Evolutionary conservation across 805 yeast genomes (phyloP).

Genomic region (Candida alai): DNA sequence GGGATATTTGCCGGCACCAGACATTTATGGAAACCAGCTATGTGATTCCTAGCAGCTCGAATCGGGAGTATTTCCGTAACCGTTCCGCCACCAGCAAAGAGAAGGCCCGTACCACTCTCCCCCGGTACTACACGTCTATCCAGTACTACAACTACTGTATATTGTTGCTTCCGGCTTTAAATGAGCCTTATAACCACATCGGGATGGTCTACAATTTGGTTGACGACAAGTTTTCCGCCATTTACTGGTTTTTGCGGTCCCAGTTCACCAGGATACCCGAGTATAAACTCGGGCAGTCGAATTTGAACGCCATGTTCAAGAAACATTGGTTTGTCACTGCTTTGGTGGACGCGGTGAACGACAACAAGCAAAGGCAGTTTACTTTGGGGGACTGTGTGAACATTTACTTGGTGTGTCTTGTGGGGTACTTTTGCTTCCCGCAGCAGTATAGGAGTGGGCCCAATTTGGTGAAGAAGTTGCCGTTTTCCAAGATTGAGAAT

Average conservation of each 20-base stretch:
- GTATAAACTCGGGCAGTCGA: constrained; percentile 43
- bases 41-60: constrained; percentile 30
- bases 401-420: constrained; percentile 29
- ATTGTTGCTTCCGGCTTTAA: constrained; percentile 59
- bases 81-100: constrained; percentile 17
- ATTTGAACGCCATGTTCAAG: constrained; percentile 38
- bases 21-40: constrained; percentile 45
- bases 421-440: constrained; percentile 44
- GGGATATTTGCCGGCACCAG: constrained; percentile 57
- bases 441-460: constrained; percentile 19
- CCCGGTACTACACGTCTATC: constrained; percentile 23
- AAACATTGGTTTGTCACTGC: constrained; percentile 30
- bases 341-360: constrained; percentile 18
- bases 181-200: constrained; percentile 61
- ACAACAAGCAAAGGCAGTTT: constrained; percentile 12
- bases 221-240: constrained; percentile 45
- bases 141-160: constrained; percentile 48
- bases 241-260: constrained; percentile 54
- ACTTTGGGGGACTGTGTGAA: constrained; percentile 15
- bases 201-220: constrained; percentile 43
- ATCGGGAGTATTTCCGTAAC: constrained; percentile 28
- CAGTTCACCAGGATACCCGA: constrained; percentile 49
- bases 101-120: constrained; percentile 38
- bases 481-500: constrained; percentile 21
- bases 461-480: constrained; percentile 18